Conservation (phyloP, 305 asterid genomes). For the Striga hermonthica region DNA sequence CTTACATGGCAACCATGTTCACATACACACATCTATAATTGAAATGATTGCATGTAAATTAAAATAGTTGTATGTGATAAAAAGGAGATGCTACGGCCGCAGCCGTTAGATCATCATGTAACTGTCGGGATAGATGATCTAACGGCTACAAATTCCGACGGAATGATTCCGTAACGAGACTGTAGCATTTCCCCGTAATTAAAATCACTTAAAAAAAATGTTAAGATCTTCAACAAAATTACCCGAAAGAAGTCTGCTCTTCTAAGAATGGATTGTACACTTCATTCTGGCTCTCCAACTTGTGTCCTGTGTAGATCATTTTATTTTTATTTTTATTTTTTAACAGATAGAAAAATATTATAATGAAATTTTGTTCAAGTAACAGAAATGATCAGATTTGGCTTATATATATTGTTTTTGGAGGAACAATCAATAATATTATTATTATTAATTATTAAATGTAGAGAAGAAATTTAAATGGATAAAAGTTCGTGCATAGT, state of each 20-base stretch:
- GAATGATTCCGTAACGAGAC: too few species aligned
- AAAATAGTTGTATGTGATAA: too few species aligned
- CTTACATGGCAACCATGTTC: neutral
- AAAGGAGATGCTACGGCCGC: neutral
- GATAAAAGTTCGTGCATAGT: slow-evolving; percentile 46
- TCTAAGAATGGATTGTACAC: slow-evolving; percentile 34
- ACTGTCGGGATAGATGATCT: too few species aligned
- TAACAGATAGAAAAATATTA: too few species aligned
- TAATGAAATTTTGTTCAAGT: too few species aligned
- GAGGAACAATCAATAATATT: too few species aligned
- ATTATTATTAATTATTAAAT: slow-evolving; percentile 29
- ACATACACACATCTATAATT: neutral
- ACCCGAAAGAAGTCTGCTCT: slow-evolving; percentile 46
- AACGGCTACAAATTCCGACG: too few species aligned
- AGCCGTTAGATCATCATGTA: too few species aligned
- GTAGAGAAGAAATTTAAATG: slow-evolving; percentile 25
- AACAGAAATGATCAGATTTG: too few species aligned
- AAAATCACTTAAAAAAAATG: too few species aligned
- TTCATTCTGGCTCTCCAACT: slow-evolving; percentile 36
- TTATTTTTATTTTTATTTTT: slow-evolving; percentile 29
- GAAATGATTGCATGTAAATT: neutral
- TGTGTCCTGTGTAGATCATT: slow-evolving; percentile 41
- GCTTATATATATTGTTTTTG: too few species aligned
- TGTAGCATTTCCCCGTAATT: too few species aligned
- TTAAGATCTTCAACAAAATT: slow-evolving; percentile 1